A percentile compares a stretch with the other conserved stretches of the same genome.
phyloP scores from a whole-genome alignment of 345 rosid species.

The Boechera stricta region DNA sequence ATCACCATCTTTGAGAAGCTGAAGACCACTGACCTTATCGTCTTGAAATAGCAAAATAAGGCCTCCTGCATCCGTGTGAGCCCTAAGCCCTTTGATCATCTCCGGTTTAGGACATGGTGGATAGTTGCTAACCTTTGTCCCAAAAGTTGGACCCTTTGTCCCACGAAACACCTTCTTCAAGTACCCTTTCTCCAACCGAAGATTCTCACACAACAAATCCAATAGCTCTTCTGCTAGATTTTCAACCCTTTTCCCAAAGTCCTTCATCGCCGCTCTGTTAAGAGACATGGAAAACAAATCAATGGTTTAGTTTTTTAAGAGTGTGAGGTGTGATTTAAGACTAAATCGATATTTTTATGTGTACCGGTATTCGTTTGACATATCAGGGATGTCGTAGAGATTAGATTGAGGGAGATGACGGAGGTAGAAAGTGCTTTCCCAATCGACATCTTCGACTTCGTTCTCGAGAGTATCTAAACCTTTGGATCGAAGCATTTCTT shows the following conservation, averaged over 20 bases:
- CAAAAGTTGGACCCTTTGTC: conserved; percentile 75
- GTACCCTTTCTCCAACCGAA: conserved; percentile 81
- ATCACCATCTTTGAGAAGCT: conserved; percentile 82
- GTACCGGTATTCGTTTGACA: conserved; percentile 60
- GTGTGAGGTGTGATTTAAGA: background rate
- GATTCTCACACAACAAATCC: conserved; percentile 74
- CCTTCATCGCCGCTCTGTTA: conserved; percentile 64
- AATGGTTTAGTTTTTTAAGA: background rate
- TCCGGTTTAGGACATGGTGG: conserved; percentile 96
- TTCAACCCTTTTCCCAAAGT: conserved; percentile 59
- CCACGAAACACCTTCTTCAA: conserved; percentile 74
- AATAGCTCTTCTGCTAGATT: conserved; percentile 69
- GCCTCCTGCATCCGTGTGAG: conserved; percentile 98
- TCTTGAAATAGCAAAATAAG: conserved; percentile 87
- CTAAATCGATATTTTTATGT: background rate
- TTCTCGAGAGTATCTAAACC: conserved; percentile 61
- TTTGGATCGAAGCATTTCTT: conserved; percentile 64
- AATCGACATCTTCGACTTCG: conserved; percentile 66
- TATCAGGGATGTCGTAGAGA: conserved; percentile 63
- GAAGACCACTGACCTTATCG: conserved; percentile 90
- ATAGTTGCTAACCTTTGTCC: conserved; percentile 89
- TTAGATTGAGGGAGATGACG: conserved; percentile 71
- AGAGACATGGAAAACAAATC: background rate
- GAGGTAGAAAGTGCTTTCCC: conserved; percentile 84
- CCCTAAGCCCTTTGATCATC: conserved; percentile 84